Base-by-base conservation (phyloP, 805 yeast genomes). In the Monosporozyma siamensis region DNA sequence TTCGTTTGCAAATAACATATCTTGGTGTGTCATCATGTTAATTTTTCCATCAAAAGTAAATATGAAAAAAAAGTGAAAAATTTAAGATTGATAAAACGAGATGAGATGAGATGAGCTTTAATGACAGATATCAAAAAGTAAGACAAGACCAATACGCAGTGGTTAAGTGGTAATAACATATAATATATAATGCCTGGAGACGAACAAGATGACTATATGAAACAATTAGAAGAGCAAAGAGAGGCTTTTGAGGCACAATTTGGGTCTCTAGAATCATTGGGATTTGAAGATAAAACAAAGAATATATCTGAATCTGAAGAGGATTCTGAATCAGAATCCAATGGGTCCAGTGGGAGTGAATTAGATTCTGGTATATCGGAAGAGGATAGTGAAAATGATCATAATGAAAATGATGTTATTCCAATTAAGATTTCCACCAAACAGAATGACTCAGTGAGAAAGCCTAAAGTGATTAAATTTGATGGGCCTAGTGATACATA, bases 181-280 rank as follows among this genome's bases (percentile, higher is more conserved):
- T 7, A n/a, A 36, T 10, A 23, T 6, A 23, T 23, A 6, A 40
- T 40, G 43, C 5, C 32, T 17, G 39, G 26, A 11, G 31, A 23
- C 14, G 38, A 35, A 4, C n/a, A 45, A 18, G 55, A 53, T 24
- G 53, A 50, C 1, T 55, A 59, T 34, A 37, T 49, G 17, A 48
- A 40, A 32, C 50, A 49, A 25, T 44, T 78, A 57, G 83, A 77
- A 53, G 50, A 66, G 18, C 83, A 79, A 53, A 62, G 85, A 43
- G 55, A 64, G 20, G 74, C 76, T 30, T 79, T 79, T 54, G 85
- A 79, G 52, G 74, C 75, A 3, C 83, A 77, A 58, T 79, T 79
- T 53, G 84, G 84, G 0, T 62, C 73, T 2, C 51, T 79, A 10
- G 82, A 75, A 50, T 63, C 64, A 2, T 58, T 78, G 70, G 79